Conservation (phyloP, 805 yeast genomes). For the Naumovozyma castellii region DNA sequence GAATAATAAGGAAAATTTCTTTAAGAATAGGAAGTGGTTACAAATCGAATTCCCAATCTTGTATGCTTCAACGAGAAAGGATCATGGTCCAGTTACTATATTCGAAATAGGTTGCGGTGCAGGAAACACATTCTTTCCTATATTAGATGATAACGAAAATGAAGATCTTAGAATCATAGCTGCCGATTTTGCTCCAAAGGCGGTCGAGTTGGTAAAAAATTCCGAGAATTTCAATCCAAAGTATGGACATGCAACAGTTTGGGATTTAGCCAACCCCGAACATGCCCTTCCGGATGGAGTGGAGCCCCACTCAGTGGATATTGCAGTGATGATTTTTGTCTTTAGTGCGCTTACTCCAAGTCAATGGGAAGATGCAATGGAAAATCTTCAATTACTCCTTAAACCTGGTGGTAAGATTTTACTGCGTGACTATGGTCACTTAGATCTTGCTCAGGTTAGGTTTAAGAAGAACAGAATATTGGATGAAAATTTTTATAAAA, state of each 20-base stretch:
- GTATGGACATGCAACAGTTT: slow-evolving; percentile 73
- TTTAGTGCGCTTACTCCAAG: slow-evolving; percentile 85
- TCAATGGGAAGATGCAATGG: slow-evolving; percentile 80
- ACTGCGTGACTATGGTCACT: slow-evolving; percentile 91
- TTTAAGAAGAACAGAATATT: slow-evolving; percentile 79
- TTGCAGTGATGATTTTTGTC: slow-evolving; percentile 90
- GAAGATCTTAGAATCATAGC: slow-evolving; percentile 66
- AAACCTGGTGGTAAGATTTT: slow-evolving; percentile 90
- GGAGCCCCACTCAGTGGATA: slow-evolving; percentile 73
- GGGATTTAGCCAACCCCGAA: slow-evolving; percentile 84
- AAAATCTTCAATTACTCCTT: slow-evolving; percentile 57
- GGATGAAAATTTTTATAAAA: slow-evolving; percentile 87
- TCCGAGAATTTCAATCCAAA: slow-evolving; percentile 51
- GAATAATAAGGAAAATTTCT: slow-evolving; percentile 85
- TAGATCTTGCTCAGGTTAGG: slow-evolving; percentile 90
- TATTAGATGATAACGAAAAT: slow-evolving; percentile 73
- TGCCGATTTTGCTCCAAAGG: slow-evolving; percentile 82
- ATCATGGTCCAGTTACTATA: slow-evolving; percentile 60
- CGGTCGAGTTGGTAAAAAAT: slow-evolving; percentile 72
- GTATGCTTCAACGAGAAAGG: slow-evolving; percentile 66
- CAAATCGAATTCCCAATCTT: slow-evolving; percentile 86
- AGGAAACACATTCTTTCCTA: slow-evolving; percentile 92
- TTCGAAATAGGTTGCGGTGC: slow-evolving; percentile 98
- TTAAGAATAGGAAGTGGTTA: slow-evolving; percentile 94
- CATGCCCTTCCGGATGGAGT: slow-evolving; percentile 75